Conservation (phyloP, 768 basidiomycete species). For the Hemileccinum rubropunctum region DNA sequence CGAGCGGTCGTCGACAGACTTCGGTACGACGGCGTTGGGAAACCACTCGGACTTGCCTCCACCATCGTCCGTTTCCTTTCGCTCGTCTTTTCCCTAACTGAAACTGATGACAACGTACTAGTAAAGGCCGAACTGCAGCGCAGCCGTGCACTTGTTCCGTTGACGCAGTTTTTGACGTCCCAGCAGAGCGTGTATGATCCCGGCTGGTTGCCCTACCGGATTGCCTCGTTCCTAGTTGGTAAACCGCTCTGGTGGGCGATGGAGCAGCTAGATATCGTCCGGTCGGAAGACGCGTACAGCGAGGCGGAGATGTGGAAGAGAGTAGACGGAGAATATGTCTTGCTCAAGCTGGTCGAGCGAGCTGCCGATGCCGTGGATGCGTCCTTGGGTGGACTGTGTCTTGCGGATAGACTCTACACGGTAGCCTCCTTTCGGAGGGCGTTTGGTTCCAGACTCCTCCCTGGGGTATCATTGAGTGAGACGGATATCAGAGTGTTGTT, state of each 20-base stretch:
- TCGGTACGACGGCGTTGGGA: conserved; percentile 66
- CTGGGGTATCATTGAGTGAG: conserved; percentile 49
- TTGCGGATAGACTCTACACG: conserved; percentile 62
- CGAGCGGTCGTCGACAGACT: conserved; percentile 55
- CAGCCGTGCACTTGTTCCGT: conserved; percentile 43
- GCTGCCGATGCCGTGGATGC: conserved; percentile 59
- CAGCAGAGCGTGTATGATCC: conserved; percentile 64
- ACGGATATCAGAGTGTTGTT: conserved; percentile 68
- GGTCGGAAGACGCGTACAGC: conserved; percentile 51
- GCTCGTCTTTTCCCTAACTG: neutral
- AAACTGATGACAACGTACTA: conserved; percentile 40
- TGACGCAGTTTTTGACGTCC: conserved; percentile 53
- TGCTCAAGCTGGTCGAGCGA: conserved; percentile 59
- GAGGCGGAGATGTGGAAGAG: conserved; percentile 49
- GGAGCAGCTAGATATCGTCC: conserved; percentile 71
- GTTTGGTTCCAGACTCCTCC: conserved; percentile 48
- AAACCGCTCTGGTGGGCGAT: conserved; percentile 87
- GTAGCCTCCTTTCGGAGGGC: conserved; percentile 55
- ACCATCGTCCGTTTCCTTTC: conserved; percentile 62
- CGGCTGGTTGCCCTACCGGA: conserved; percentile 65
- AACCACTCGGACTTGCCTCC: conserved; percentile 67
- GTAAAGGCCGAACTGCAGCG: conserved; percentile 65
- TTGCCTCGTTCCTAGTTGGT: conserved; percentile 69
- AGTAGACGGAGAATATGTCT: conserved; percentile 72
- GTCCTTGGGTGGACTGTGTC: conserved; percentile 39